Base-by-base conservation (phyloP, 371 early-diverging fungal species). In the Circinella minor region DNA sequence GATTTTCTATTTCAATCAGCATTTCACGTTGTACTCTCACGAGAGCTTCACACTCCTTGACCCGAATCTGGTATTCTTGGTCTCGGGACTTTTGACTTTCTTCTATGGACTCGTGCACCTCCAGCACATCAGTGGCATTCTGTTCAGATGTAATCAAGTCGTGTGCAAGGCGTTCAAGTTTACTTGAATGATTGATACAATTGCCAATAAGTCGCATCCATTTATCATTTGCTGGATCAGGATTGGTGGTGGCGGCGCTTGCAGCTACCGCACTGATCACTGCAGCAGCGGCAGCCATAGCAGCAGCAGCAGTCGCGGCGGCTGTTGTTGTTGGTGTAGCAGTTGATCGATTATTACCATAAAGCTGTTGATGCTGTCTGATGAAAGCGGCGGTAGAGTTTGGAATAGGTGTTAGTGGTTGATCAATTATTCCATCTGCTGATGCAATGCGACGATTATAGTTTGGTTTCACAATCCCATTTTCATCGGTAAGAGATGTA, bases 1-100 rank as follows among this genome's bases (percentile, higher is more conserved):
- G 46, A 18, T 17, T n/a, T 37, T 72, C 68, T 49, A 69, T 66
- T 61, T 73, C 66, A 59, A 65, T 63, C 15, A 73, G 63, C 73
- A 73, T 73, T 14, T 55, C 47, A 11, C 70, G 61, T 37, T 73
- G 73, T 14, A 64, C 43, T 34, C 66, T 39, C 36, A 69, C 66
- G 34, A 73, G 46, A 8, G 62, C 39, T 38, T 73, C 63, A 43
- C 69, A 69, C 18, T 73, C 70, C 11, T 47, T 63, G 39, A 73
- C 39, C 14, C 66, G 63, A 13, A 36, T 46, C 38, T 69, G 70
- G 18, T 73, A 68, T 3, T 49, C 43, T 18, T 47, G 36, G 3
- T 64, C 65, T 8, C 61, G 55, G 7, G 20, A 15, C 14, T 66
- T 54, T 46, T 39, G 61, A 0, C 14, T 10, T 10, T 66, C 46